These are phyloP conservation scores for Podaxis sp. DNA, from an alignment of 768 basidiomycete species.

Conservation along the genomic window DNA sequence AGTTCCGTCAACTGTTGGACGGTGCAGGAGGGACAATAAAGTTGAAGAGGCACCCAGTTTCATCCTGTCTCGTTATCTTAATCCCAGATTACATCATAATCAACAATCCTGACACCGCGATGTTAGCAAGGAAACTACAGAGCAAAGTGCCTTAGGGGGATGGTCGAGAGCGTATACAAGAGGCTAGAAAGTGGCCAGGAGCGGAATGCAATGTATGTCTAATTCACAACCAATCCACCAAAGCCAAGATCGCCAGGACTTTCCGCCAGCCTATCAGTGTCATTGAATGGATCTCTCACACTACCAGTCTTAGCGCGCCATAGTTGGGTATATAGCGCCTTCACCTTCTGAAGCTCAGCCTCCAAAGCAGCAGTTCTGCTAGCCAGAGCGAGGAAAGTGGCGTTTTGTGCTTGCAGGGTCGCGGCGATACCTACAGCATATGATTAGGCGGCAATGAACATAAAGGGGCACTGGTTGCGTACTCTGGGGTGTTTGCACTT, in stretches of 20 bases:
- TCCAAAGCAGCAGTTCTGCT: constrained; percentile 72
- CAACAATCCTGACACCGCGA: background rate
- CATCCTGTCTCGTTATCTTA: background rate
- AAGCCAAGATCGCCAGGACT: constrained; percentile 36
- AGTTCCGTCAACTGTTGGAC: no score
- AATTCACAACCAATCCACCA: constrained; percentile 37
- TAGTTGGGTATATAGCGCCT: constrained; percentile 67
- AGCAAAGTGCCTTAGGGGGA: background rate
- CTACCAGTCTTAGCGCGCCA: constrained; percentile 82
- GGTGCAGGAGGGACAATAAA: background rate
- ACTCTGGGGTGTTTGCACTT: constrained; percentile 79
- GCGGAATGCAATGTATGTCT: background rate
- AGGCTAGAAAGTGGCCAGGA: background rate
- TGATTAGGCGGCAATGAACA: constrained; percentile 1
- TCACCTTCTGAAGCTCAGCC: constrained; percentile 72
- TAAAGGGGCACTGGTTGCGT: constrained; percentile 10
- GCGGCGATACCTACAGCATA: constrained; percentile 55
- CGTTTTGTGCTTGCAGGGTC: constrained; percentile 77
- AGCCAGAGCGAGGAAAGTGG: constrained; percentile 72
- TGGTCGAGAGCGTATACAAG: background rate
- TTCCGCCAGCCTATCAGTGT: constrained; percentile 29
- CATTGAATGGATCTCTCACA: constrained; percentile 77
- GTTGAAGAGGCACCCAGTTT: background rate
- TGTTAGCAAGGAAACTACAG: background rate
- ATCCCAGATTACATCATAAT: background rate